Percentiles rank a stretch among this genome's conserved stretches.
These are phyloP conservation scores for Neonectria neomacrospora DNA, from an alignment of 2,329 filamentous ascomycete species.

Conservation along the genomic window DNA sequence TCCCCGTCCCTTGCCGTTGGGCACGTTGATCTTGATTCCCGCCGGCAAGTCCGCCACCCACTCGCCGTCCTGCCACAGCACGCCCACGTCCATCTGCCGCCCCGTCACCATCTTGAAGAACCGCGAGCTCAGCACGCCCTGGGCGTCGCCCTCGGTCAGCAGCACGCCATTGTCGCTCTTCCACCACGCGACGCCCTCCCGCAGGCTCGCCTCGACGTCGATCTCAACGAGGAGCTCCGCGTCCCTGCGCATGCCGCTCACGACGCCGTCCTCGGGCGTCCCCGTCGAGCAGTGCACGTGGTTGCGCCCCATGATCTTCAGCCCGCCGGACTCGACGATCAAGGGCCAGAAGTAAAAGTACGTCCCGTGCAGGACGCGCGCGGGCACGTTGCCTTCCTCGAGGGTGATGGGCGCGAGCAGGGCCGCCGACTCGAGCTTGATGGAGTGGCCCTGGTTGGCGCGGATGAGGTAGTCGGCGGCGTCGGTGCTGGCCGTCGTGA, in stretches of 20 bases:
- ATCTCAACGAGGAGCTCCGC: conserved; percentile 83
- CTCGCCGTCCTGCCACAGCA: conserved; percentile 77
- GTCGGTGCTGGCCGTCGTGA: conserved; percentile 51
- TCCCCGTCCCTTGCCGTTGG: conserved; percentile 60
- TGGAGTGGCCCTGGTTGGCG: conserved; percentile 93
- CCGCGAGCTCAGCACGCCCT: conserved; percentile 71
- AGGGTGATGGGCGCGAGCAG: conserved; percentile 76
- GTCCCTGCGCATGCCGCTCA: conserved; percentile 83
- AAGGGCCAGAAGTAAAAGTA: conserved; percentile 82
- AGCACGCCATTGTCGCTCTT: conserved; percentile 82
- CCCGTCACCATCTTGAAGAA: conserved; percentile 80
- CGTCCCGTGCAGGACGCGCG: conserved; percentile 85
- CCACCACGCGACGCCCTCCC: conserved; percentile 77
- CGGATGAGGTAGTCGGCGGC: conserved; percentile 84
- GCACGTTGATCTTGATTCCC: conserved; percentile 61
- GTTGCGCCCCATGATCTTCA: conserved; percentile 83
- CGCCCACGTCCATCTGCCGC: conserved; percentile 66
- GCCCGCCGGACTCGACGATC: conserved; percentile 80
- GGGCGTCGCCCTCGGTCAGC: conserved; percentile 68
- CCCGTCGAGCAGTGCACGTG: conserved; percentile 92
- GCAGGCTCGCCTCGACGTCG: conserved; percentile 74
- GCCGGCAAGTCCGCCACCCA: conserved; percentile 74
- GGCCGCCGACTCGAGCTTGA: conserved; percentile 76
- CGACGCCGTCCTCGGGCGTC: conserved; percentile 69
- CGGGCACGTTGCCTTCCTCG: conserved; percentile 67